phyloP scores from a whole-genome alignment of 495 filamentous ascomycete genomes.

The Tuber indicum region DNA sequence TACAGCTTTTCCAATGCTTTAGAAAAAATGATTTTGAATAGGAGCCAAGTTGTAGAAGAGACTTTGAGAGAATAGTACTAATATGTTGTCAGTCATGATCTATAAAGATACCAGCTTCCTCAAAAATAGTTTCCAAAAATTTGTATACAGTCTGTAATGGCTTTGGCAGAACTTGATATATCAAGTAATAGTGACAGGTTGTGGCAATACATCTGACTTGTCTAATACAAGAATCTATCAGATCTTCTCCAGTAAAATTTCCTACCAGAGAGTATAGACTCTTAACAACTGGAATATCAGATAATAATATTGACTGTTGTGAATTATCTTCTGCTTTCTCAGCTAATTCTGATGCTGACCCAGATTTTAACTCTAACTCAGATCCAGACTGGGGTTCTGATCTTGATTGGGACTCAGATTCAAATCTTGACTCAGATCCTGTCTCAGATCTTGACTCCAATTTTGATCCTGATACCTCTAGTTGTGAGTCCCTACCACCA shows the following conservation, averaged over 20 bases:
- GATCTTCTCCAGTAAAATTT: slow-evolving; percentile 1
- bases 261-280: slow-evolving; percentile 11
- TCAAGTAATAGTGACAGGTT: background rate
- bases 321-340: no score
- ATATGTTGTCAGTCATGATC: slow-evolving; percentile 8
- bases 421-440: background rate
- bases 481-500: background rate
- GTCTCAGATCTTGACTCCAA: no score
- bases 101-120: background rate
- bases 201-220: background rate
- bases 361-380: no score
- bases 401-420: no score
- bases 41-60: slow-evolving; percentile 17
- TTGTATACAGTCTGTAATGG: background rate
- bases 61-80: slow-evolving; percentile 12
- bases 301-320: no score
- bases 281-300: no score
- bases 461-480: background rate
- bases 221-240: background rate
- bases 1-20: slow-evolving; percentile 15
- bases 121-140: slow-evolving; percentile 11
- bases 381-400: no score
- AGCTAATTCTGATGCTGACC: no score
- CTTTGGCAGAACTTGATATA: slow-evolving; percentile 2
- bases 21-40: slow-evolving; percentile 20